These are phyloP conservation scores for Phytophthora foliorum DNA, from an alignment of 352 stramenopile species.

Conservation along the genomic window DNA sequence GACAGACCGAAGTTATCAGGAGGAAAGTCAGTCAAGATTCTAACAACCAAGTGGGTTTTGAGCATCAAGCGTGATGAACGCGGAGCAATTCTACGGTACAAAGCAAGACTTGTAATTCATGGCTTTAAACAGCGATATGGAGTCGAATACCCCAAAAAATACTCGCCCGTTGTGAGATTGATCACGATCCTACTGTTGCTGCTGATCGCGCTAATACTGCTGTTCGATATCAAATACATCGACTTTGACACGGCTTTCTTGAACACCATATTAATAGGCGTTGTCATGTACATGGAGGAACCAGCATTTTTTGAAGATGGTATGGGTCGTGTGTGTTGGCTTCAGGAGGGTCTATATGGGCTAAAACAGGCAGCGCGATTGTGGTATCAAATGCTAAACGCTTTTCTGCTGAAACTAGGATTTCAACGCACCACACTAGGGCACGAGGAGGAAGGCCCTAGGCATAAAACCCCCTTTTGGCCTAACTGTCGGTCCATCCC, in stretches of 20 bases:
- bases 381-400: neutral
- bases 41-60: conserved; percentile 1
- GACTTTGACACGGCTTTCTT: neutral
- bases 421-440: too few relatives aligned
- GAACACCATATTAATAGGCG: neutral
- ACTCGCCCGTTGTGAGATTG: neutral
- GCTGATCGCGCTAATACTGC: neutral
- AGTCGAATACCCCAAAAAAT: neutral
- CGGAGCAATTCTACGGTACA: neutral
- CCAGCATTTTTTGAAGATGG: neutral
- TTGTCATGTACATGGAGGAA: neutral
- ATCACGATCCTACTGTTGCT: neutral
- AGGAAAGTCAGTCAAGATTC: neutral
- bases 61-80: neutral
- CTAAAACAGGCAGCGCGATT: neutral
- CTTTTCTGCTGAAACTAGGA: neutral
- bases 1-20: neutral
- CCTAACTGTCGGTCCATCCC: too few relatives aligned
- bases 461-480: too few relatives aligned
- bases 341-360: neutral
- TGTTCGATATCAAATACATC: neutral
- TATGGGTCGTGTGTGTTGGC: neutral
- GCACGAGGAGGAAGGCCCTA: too few relatives aligned
- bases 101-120: neutral
- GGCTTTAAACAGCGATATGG: neutral